These are phyloP conservation scores for Hirschfeldia incana DNA, from an alignment of 345 rosid species.

Conservation along the genomic window DNA sequence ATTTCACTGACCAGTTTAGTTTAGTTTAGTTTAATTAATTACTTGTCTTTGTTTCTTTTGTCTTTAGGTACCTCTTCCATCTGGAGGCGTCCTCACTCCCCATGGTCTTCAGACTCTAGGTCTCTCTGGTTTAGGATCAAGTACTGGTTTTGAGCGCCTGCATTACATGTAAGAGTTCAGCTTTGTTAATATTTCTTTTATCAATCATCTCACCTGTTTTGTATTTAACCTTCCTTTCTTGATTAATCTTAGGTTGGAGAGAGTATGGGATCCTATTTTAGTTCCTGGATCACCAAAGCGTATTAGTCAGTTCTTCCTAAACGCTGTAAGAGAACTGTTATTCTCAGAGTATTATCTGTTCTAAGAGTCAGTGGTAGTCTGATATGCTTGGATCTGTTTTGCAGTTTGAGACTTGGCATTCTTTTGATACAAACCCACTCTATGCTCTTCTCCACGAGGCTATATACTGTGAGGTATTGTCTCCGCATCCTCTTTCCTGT, in stretches of 20 bases:
- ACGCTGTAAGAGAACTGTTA: conserved; percentile 54
- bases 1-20: neutral
- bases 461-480: conserved; percentile 59
- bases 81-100: conserved; percentile 83
- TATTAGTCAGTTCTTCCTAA: conserved; percentile 72
- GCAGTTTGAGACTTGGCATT: conserved; percentile 79
- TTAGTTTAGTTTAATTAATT: neutral
- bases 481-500: neutral
- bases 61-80: conserved; percentile 80
- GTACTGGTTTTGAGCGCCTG: conserved; percentile 86
- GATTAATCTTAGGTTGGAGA: conserved; percentile 62
- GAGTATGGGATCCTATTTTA: conserved; percentile 87
- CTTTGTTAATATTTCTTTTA: neutral
- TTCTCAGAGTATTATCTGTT: neutral
- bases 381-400: conserved; percentile 2
- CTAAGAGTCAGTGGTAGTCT: too few species aligned
- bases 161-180: conserved; percentile 72
- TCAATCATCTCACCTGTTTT: neutral
- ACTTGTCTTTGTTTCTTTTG: neutral
- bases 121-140: conserved; percentile 77
- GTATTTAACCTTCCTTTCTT: neutral
- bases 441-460: conserved; percentile 80
- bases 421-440: conserved; percentile 83
- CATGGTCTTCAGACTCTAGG: conserved; percentile 83
- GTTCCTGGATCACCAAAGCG: conserved; percentile 68